Evolutionary conservation across 345 rosid species (phyloP).

Genomic region (Dipteronia dyeriana): DNA sequence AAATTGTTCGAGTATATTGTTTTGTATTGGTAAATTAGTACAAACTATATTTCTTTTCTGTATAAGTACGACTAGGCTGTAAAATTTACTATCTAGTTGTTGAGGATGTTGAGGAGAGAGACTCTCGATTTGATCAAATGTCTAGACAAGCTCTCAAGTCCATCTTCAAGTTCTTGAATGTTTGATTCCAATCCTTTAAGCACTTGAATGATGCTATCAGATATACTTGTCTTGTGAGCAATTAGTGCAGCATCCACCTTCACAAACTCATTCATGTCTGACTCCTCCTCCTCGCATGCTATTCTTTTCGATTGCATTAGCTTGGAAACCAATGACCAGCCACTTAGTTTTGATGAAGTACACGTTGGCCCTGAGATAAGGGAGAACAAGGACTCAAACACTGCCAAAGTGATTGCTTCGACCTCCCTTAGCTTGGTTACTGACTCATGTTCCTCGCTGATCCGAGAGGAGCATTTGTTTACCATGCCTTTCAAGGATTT

Average conservation of each 20-base stretch:
- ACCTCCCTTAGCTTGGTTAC: constrained; percentile 33
- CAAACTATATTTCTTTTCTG: background rate
- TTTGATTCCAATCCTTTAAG: no score
- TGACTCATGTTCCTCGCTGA: constrained; percentile 6
- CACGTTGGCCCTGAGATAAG: constrained; percentile 26
- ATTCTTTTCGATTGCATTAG: no score
- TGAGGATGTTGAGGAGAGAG: constrained; percentile 43
- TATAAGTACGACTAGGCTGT: background rate
- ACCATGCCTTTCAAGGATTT: constrained; percentile 33
- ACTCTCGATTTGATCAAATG: constrained; percentile 43
- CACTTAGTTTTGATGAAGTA: constrained; percentile 19
- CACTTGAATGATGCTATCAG: constrained; percentile 19
- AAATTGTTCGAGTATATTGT: no score
- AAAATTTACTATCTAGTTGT: constrained; percentile 3
- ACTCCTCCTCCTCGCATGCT: no score
- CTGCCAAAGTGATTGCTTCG: constrained; percentile 24
- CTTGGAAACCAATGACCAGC: constrained; percentile 29
- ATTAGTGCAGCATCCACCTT: no score
- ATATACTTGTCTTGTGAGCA: background rate
- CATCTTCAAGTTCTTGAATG: constrained; percentile 6
- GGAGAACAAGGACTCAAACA: constrained; percentile 15
- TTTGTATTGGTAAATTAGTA: background rate
- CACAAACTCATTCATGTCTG: no score
- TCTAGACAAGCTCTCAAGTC: constrained; percentile 40
- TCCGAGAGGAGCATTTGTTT: constrained; percentile 18